phyloP scores from a whole-genome alignment of 2,329 filamentous ascomycete genomes.

The Neonectria faginata region DNA sequence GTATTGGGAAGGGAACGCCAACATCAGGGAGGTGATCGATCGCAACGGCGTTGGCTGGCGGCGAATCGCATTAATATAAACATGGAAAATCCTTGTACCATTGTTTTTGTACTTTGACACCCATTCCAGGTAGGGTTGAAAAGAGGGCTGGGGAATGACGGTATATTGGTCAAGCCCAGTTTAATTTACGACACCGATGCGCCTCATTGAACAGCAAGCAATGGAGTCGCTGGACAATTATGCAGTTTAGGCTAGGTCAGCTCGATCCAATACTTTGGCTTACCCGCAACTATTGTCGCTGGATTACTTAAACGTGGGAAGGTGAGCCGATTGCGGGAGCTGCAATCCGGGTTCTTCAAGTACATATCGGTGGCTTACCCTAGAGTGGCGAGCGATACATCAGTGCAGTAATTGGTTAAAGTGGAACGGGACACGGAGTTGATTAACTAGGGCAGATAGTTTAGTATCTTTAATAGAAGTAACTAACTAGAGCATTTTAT shows the following conservation, averaged over 20 bases:
- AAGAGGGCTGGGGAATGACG: background rate
- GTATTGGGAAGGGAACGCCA: too few species aligned
- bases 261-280: too few species aligned
- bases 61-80: background rate
- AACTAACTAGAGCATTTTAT: too few species aligned
- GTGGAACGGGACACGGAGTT: too few species aligned
- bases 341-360: background rate
- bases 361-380: too few species aligned
- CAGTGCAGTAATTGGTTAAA: too few species aligned
- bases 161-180: background rate
- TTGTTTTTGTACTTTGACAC: background rate
- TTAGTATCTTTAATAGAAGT: too few species aligned
- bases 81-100: background rate
- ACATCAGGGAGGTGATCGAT: too few species aligned
- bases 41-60: too few species aligned
- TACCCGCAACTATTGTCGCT: background rate
- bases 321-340: background rate
- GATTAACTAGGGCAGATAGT: too few species aligned
- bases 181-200: background rate
- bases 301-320: background rate
- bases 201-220: background rate
- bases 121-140: background rate
- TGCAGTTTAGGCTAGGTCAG: background rate
- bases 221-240: too few species aligned
- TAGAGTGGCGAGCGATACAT: too few species aligned